phyloP scores from a whole-genome alignment of 805 yeast species.

The Dipodascus geniculatus region DNA sequence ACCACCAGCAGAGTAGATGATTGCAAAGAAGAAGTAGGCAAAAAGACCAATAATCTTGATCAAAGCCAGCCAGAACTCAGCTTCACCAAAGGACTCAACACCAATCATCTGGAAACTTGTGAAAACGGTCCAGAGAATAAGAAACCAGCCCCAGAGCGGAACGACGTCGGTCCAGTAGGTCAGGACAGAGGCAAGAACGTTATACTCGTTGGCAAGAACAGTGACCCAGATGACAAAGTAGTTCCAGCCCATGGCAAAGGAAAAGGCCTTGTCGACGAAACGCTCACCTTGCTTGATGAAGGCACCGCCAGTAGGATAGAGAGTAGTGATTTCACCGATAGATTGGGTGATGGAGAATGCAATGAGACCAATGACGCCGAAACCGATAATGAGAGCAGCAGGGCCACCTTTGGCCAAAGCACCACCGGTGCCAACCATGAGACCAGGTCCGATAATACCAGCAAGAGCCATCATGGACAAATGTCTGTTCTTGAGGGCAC shows the following conservation, averaged over 20 bases:
- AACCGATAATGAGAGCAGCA: slow-evolving; percentile 38
- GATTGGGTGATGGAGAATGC: slow-evolving; percentile 42
- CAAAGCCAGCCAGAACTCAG: slow-evolving; percentile 47
- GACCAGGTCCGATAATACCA: slow-evolving; percentile 75
- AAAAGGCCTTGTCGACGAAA: slow-evolving; percentile 36
- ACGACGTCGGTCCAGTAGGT: slow-evolving; percentile 34
- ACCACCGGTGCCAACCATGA: slow-evolving; percentile 51
- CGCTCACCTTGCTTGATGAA: slow-evolving; percentile 38
- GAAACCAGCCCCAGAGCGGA: slow-evolving; percentile 37
- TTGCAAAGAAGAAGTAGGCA: slow-evolving; percentile 43
- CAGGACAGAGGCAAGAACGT: slow-evolving; percentile 34
- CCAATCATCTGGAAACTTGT: slow-evolving; percentile 37
- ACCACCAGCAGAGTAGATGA: slow-evolving; percentile 45
- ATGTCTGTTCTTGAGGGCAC: slow-evolving; percentile 50
- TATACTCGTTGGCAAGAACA: slow-evolving; percentile 38
- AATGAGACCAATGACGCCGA: slow-evolving; percentile 37
- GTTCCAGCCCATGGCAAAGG: slow-evolving; percentile 37
- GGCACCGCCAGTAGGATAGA: slow-evolving; percentile 43
- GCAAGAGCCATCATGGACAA: slow-evolving; percentile 75
- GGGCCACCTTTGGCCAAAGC: slow-evolving; percentile 40
- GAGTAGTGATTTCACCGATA: slow-evolving; percentile 44
- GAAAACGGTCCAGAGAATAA: slow-evolving; percentile 42
- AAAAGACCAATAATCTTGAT: slow-evolving; percentile 45
- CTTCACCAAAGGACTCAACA: slow-evolving; percentile 47
- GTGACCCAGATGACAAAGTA: slow-evolving; percentile 39